Conservation (phyloP, 768 basidiomycete genomes). For the Trametes cingulata region DNA sequence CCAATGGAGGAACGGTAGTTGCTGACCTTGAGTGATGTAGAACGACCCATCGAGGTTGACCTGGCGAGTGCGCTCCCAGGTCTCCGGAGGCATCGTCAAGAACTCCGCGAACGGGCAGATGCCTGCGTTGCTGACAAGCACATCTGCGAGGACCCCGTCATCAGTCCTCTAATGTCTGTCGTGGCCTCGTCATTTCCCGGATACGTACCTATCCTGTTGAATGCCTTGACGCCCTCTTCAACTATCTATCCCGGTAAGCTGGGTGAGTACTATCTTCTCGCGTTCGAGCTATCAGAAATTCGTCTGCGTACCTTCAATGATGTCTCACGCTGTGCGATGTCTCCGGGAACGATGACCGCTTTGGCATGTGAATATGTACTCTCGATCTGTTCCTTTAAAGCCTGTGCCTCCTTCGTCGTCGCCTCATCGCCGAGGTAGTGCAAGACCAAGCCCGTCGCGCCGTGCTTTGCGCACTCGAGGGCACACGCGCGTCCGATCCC, state of each 20-base stretch:
- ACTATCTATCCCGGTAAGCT: conserved; percentile 50
- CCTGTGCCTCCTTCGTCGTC: conserved; percentile 49
- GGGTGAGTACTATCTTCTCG: not conserved
- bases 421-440: conserved; percentile 67
- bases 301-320: conserved; percentile 47
- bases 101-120: conserved; percentile 82
- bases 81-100: conserved; percentile 62
- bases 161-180: not conserved
- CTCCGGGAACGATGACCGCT: conserved; percentile 57
- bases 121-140: conserved; percentile 58
- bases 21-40: conserved; percentile 61
- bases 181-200: conserved; percentile 27
- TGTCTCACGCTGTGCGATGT: conserved; percentile 61
- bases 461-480: conserved; percentile 62
- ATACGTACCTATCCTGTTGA: conserved; percentile 60
- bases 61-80: conserved; percentile 64
- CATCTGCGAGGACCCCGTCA: conserved; percentile 31
- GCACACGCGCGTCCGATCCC: conserved; percentile 76
- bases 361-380: conserved; percentile 36
- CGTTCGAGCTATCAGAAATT: not conserved
- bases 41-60: conserved; percentile 80
- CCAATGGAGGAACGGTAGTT: too few species aligned
- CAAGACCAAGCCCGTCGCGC: conserved; percentile 61
- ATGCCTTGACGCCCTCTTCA: conserved; percentile 53
- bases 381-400: conserved; percentile 50